phyloP scores from a whole-genome alignment of 2,329 filamentous ascomycete genomes.

The Neodidymelliopsis sp. region DNA sequence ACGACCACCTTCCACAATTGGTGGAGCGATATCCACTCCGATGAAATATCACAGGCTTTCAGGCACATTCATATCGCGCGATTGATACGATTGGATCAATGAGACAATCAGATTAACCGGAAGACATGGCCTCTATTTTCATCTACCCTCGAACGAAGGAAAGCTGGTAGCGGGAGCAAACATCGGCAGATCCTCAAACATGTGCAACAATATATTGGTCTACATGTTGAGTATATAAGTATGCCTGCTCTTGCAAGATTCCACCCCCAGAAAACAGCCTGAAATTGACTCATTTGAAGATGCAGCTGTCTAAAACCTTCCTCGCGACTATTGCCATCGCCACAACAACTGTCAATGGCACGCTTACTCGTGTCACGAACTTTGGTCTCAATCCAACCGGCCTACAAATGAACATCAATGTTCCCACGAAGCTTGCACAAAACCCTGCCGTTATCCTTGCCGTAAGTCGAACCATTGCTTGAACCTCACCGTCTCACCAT shows the following conservation, averaged over 20 bases:
- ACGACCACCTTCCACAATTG: not conserved
- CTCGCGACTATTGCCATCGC: conserved; percentile 10
- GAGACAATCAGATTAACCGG: not conserved
- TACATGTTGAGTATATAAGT: conserved; percentile 1
- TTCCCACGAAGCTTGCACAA: conserved; percentile 52
- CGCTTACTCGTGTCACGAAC: conserved; percentile 46
- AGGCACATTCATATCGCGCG: not conserved
- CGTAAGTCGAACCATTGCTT: conserved; percentile 48
- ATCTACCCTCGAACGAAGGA: not conserved
- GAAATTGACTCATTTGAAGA: not conserved
- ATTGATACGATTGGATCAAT: not conserved
- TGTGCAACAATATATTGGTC: no score
- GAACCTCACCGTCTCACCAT: not conserved
- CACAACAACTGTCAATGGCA: conserved; percentile 21
- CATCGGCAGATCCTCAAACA: conserved; percentile 1
- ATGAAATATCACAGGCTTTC: not conserved
- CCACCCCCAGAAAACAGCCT: not conserved
- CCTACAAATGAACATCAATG: conserved; percentile 62
- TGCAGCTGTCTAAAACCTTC: conserved; percentile 13
- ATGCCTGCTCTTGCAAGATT: not conserved
- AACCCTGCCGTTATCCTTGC: conserved; percentile 63
- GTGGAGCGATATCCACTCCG: not conserved
- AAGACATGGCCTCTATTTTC: not conserved
- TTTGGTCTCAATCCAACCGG: conserved; percentile 55
- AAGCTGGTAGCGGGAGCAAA: not conserved